These are phyloP conservation scores for Scheffersomyces titani DNA, from an alignment of 1,139 yeast genomes.

Conservation along the genomic window DNA sequence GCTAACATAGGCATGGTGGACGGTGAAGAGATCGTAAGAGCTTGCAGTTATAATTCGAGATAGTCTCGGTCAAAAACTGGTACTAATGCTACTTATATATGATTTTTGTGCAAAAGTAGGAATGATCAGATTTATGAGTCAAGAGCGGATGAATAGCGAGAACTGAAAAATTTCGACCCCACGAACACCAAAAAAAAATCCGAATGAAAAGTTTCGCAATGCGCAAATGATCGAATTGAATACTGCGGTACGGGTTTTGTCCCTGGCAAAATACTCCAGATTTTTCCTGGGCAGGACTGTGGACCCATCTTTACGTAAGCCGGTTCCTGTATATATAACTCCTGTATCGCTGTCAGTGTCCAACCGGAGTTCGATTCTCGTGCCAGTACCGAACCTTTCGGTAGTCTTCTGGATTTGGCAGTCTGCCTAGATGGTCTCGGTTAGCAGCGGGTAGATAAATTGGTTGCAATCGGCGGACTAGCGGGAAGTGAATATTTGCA, in stretches of 20 bases:
- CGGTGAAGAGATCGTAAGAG: slow-evolving; percentile 2
- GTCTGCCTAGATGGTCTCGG: not conserved
- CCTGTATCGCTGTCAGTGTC: not conserved
- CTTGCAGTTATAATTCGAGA: not conserved
- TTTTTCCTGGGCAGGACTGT: not conserved
- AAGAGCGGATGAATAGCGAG: not conserved
- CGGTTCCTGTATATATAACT: not conserved
- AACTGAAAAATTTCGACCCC: not conserved
- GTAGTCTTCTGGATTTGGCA: not conserved
- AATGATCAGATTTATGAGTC: not conserved
- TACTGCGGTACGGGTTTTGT: not conserved
- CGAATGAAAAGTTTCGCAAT: not conserved
- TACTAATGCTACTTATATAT: not conserved
- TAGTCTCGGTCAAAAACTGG: not conserved
- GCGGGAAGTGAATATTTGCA: not conserved
- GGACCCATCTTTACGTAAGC: not conserved
- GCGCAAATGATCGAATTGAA: not conserved
- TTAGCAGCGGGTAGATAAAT: not conserved
- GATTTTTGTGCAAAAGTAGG: not conserved
- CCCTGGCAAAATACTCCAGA: not conserved
- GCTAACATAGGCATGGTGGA: slow-evolving; percentile 39
- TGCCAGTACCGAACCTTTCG: not conserved
- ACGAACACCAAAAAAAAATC: not conserved
- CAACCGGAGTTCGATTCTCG: not conserved
- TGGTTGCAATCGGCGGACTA: not conserved